Evolutionary conservation across 768 basidiomycete genomes (phyloP).

Genomic region (Mycena belliarum): DNA sequence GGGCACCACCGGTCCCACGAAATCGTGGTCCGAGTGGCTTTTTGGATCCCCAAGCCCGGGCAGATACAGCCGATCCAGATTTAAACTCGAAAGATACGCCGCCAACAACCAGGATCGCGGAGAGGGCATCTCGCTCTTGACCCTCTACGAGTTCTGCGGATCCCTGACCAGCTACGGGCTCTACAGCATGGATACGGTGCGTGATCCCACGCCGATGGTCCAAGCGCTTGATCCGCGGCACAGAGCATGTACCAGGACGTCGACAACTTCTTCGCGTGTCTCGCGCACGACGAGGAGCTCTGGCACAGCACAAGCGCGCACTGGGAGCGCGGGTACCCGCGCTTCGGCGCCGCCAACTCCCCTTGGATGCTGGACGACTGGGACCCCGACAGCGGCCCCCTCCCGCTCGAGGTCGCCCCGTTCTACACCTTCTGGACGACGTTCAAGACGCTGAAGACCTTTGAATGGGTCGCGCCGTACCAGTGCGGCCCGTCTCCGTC

Average conservation of each 20-base stretch:
- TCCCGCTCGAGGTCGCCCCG: constrained; percentile 12
- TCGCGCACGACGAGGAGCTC: constrained; percentile 26
- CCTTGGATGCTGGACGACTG: constrained; percentile 26
- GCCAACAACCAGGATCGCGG: neutral
- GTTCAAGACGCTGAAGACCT: constrained; percentile 27
- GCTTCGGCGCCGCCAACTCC: constrained; percentile 21
- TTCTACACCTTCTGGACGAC: constrained; percentile 28
- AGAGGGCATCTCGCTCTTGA: neutral
- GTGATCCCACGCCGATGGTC: neutral
- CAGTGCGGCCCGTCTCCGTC: neutral
- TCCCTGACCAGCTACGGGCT: neutral
- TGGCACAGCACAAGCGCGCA: constrained; percentile 12
- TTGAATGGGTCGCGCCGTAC: constrained; percentile 27
- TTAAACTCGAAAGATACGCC: constrained; percentile 5
- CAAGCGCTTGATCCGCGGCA: no score
- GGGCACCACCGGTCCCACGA: neutral
- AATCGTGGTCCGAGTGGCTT: constrained; percentile 11
- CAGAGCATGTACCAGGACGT: constrained; percentile 22
- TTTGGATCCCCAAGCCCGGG: neutral
- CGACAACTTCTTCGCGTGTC: constrained; percentile 26
- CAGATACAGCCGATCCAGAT: neutral
- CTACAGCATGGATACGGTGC: constrained; percentile 8
- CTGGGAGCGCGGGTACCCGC: constrained; percentile 5
- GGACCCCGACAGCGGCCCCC: neutral
- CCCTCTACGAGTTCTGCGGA: neutral